Percentiles rank a stretch among this genome's conserved stretches.
These are phyloP conservation scores for Neofusicoccum kwambonambiense DNA, from an alignment of 2,329 filamentous ascomycete genomes.

Conservation along the genomic window DNA sequence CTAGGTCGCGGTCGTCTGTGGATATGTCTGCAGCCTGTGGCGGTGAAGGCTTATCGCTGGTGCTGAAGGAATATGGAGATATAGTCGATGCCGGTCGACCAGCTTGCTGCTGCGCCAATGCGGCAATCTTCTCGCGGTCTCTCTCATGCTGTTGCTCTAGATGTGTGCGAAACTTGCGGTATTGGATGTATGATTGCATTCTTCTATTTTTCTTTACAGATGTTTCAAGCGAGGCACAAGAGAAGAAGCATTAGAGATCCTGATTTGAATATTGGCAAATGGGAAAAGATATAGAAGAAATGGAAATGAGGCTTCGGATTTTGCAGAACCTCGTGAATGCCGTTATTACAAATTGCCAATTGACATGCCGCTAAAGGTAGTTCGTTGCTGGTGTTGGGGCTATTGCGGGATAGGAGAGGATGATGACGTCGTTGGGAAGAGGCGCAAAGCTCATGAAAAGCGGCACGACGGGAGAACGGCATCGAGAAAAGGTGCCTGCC, in stretches of 20 bases:
- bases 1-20: neutral
- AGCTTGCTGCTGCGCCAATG: neutral
- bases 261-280: too few relatives aligned
- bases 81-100: too few relatives aligned
- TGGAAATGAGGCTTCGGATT: too few relatives aligned
- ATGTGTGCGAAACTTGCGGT: conserved; percentile 23
- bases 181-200: conserved; percentile 30
- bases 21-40: neutral
- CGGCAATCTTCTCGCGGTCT: conserved; percentile 16
- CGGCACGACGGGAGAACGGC: neutral
- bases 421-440: neutral
- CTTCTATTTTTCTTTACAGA: neutral
- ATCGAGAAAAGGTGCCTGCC: neutral
- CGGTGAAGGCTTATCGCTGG: neutral
- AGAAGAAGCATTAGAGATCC: too few relatives aligned
- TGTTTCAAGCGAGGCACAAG: too few relatives aligned
- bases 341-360: neutral
- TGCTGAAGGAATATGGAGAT: too few relatives aligned
- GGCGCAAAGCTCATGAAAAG: neutral
- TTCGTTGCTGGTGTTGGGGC: neutral
- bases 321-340: too few relatives aligned
- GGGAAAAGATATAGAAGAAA: too few relatives aligned
- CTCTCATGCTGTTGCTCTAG: conserved; percentile 20
- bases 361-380: neutral
- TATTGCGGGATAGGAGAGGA: neutral